phyloP scores from a whole-genome alignment of 2,329 filamentous ascomycete genomes.

The Falciphora oryzae region DNA sequence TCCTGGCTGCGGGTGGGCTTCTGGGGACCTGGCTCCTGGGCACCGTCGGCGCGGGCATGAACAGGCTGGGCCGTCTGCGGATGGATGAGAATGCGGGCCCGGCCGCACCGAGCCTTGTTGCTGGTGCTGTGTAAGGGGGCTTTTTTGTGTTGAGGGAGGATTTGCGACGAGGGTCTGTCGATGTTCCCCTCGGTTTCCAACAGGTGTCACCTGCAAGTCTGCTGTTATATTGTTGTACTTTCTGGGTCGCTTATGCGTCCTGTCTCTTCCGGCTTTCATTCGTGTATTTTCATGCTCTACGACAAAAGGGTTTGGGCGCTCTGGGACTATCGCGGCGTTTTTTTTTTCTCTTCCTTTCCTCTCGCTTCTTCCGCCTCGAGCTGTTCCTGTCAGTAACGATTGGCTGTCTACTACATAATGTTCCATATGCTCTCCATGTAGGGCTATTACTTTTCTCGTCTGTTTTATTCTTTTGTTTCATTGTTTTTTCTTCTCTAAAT shows the following conservation, averaged over 20 bases:
- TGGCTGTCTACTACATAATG: background rate
- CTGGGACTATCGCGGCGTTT: background rate
- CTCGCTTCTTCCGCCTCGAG: background rate
- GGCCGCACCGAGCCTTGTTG: too few species aligned
- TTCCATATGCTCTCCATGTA: background rate
- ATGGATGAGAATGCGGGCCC: background rate
- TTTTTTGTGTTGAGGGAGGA: too few species aligned
- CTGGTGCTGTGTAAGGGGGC: background rate
- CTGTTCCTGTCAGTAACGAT: background rate
- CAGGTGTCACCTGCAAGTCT: background rate
- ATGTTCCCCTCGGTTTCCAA: background rate
- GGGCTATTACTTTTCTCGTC: background rate
- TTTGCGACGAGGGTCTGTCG: too few species aligned
- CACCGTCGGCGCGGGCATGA: background rate
- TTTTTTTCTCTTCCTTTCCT: background rate
- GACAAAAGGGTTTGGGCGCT: too few species aligned
- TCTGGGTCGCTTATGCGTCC: too few species aligned
- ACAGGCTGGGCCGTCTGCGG: background rate
- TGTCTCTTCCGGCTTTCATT: too few species aligned
- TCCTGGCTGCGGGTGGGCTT: background rate
- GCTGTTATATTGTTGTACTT: background rate
- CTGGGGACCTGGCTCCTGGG: background rate
- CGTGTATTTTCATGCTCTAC: too few species aligned
- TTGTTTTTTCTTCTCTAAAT: background rate
- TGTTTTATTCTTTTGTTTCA: background rate